phyloP scores from a whole-genome alignment of 2,329 filamentous ascomycete genomes.

The Xylariales sp. region DNA sequence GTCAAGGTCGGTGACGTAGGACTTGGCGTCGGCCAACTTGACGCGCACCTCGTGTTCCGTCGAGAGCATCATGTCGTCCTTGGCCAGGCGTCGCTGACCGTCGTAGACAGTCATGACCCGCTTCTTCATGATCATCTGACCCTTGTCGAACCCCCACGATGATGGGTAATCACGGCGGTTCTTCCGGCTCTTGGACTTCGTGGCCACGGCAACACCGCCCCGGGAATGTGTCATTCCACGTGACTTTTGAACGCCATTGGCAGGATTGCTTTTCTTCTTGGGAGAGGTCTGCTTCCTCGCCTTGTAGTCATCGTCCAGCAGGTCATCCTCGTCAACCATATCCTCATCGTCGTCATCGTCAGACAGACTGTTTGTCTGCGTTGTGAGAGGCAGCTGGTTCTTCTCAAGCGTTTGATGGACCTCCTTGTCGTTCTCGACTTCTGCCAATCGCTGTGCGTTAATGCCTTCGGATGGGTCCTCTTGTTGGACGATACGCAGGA shows the following conservation, averaged over 20 bases:
- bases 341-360: slow-evolving; percentile 53
- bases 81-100: slow-evolving; percentile 80
- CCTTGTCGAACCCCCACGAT: slow-evolving; percentile 86
- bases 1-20: slow-evolving; percentile 90
- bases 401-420: slow-evolving; percentile 60
- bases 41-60: slow-evolving; percentile 91
- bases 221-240: slow-evolving; percentile 74
- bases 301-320: slow-evolving; percentile 53
- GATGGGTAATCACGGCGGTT: slow-evolving; percentile 90
- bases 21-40: slow-evolving; percentile 67
- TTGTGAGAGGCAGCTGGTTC: slow-evolving; percentile 51
- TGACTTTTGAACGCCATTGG: slow-evolving; percentile 59
- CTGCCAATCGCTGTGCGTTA: slow-evolving; percentile 61
- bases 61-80: slow-evolving; percentile 98
- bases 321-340: slow-evolving; percentile 53
- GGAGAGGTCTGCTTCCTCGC: slow-evolving; percentile 47
- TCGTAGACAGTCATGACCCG: slow-evolving; percentile 91
- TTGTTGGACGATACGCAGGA: slow-evolving; percentile 66
- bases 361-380: slow-evolving; percentile 29
- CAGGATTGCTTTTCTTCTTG: slow-evolving; percentile 54
- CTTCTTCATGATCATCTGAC: slow-evolving; percentile 98
- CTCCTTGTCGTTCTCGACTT: slow-evolving; percentile 59
- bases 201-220: slow-evolving; percentile 57
- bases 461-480: slow-evolving; percentile 66
- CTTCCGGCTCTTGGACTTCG: slow-evolving; percentile 68